These are phyloP conservation scores for Ceratocystis ficicola DNA, from an alignment of 2,329 filamentous ascomycete species.

Conservation along the genomic window DNA sequence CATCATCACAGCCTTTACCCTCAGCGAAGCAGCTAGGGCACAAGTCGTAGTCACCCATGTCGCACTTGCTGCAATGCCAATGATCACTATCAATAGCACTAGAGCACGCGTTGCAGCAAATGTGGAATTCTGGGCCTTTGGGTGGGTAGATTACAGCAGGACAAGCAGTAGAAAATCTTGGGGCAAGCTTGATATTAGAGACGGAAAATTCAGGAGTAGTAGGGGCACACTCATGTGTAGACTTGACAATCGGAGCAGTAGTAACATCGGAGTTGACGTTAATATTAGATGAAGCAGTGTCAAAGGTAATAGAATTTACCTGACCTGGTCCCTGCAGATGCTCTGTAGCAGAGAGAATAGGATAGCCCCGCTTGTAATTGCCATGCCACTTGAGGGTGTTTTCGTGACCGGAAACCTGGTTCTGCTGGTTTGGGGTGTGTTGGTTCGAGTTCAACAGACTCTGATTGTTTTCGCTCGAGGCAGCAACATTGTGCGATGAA, in stretches of 20 bases:
- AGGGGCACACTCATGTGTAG: not conserved
- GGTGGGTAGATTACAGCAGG: conserved; percentile 24
- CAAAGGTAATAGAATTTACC: not conserved
- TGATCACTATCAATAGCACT: conserved; percentile 66
- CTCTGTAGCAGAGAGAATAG: too few relatives aligned
- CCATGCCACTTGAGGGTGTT: too few relatives aligned
- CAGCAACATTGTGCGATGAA: not conserved
- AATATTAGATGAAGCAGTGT: not conserved
- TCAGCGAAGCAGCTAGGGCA: conserved; percentile 66
- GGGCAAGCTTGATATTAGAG: not conserved
- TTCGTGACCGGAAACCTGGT: too few relatives aligned
- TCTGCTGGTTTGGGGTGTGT: too few relatives aligned
- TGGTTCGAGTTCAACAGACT: not conserved
- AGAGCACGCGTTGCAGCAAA: conserved; percentile 90
- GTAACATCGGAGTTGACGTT: not conserved
- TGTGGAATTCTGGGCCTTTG: conserved; percentile 49
- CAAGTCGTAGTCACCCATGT: conserved; percentile 87
- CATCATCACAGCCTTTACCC: conserved; percentile 64
- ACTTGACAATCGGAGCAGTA: not conserved
- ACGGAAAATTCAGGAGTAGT: too few relatives aligned
- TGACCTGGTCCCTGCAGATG: too few relatives aligned
- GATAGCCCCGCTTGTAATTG: too few relatives aligned
- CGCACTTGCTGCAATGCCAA: conserved; percentile 90
- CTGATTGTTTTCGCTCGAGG: not conserved
- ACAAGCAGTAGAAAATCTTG: not conserved